Conservation (phyloP, 2,329 filamentous ascomycete genomes). For the Rhinocladiella mackenziei region DNA sequence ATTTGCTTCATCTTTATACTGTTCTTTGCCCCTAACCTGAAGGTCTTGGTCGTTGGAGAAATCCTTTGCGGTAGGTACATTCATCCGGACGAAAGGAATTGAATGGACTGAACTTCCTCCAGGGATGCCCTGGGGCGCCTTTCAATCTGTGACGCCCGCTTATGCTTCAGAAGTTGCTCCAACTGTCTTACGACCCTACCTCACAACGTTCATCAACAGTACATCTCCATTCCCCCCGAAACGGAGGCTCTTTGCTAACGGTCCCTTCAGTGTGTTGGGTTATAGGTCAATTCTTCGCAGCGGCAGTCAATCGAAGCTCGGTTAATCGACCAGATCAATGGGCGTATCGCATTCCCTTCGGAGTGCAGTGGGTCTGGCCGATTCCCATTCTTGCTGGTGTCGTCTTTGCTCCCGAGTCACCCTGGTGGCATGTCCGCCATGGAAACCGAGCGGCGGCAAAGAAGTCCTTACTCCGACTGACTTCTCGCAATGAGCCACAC, state of each 20-base stretch:
- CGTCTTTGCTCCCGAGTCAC: conserved; percentile 39
- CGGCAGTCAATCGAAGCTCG: conserved; percentile 35
- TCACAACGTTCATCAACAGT: conserved; percentile 39
- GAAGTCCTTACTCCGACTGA: conserved; percentile 33
- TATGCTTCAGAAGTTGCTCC: conserved; percentile 35
- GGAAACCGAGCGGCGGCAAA: conserved; percentile 36
- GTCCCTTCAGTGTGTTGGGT: conserved; percentile 45
- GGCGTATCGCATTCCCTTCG: conserved; percentile 38
- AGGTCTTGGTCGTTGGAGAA: conserved; percentile 44
- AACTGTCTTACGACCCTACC: conserved; percentile 29
- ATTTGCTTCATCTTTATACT: conserved; percentile 48
- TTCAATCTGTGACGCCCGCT: conserved; percentile 41
- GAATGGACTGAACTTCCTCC: background rate
- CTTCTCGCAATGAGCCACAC: conserved; percentile 19
- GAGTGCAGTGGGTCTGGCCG: conserved; percentile 51
- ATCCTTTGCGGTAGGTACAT: conserved; percentile 36
- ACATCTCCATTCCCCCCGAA: too few species aligned
- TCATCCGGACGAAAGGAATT: conserved; percentile 45
- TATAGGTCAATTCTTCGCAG: conserved; percentile 34
- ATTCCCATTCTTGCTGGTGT: conserved; percentile 43
- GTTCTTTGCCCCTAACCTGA: conserved; percentile 48
- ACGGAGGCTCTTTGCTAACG: too few species aligned
- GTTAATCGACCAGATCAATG: conserved; percentile 33
- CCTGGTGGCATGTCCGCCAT: conserved; percentile 41
- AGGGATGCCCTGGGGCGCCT: conserved; percentile 38